phyloP scores from a whole-genome alignment of 208 protist species.

The Wallacemonas collosoma region DNA sequence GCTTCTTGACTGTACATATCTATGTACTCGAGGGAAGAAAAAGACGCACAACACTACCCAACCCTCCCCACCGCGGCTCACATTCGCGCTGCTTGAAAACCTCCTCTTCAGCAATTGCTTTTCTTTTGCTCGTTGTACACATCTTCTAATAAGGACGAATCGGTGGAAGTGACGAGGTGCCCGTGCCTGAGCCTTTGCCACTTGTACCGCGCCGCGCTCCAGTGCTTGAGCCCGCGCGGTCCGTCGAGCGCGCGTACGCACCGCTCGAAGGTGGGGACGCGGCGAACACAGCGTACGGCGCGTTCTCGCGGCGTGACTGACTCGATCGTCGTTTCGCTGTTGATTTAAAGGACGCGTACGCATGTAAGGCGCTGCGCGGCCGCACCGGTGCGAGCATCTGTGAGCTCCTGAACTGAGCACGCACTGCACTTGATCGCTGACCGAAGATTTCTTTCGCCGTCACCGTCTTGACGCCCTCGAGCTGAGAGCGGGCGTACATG shows the following conservation, averaged over 20 bases:
- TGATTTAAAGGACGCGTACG: constrained; percentile 1
- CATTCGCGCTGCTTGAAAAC: too few relatives aligned
- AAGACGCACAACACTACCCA: too few relatives aligned
- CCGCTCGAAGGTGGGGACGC: background rate
- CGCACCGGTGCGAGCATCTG: background rate
- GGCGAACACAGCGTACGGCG: constrained; percentile 1
- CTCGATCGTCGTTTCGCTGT: background rate
- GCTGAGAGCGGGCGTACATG: constrained; percentile 6
- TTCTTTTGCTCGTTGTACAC: too few relatives aligned
- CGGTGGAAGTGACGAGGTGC: background rate
- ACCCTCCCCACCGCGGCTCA: too few relatives aligned
- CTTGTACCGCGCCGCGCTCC: background rate
- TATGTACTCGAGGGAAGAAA: too few relatives aligned
- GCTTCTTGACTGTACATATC: too few relatives aligned
- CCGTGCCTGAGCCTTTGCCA: background rate
- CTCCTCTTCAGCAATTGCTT: too few relatives aligned
- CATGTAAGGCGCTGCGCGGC: constrained; percentile 4
- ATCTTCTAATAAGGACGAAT: background rate
- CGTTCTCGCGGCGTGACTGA: background rate
- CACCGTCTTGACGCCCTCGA: background rate
- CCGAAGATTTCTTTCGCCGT: constrained; percentile 6
- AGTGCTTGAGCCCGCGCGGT: background rate
- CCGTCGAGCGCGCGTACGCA: background rate
- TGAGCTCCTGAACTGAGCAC: background rate
- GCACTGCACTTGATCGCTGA: background rate